Conservation (phyloP, 2,329 filamentous ascomycete species). For the Cladophialophora psammophila region DNA sequence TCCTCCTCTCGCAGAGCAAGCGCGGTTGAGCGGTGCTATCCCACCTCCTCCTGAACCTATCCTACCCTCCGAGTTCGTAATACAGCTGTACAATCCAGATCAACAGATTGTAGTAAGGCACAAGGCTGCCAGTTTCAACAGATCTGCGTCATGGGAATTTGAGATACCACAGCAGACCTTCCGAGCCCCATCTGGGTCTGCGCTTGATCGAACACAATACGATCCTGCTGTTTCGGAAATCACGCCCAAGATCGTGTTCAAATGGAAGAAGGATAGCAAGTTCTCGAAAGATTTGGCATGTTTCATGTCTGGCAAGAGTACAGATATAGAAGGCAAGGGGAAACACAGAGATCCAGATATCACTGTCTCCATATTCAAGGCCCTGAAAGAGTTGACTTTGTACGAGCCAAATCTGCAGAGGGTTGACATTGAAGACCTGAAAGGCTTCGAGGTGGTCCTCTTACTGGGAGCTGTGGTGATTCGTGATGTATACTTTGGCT, state of each 20-base stretch:
- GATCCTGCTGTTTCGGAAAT: constrained; percentile 63
- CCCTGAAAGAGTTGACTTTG: constrained; percentile 78
- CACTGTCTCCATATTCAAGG: constrained; percentile 85
- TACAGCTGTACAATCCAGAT: constrained; percentile 94
- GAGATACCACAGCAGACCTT: constrained; percentile 89
- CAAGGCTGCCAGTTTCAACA: constrained; percentile 79
- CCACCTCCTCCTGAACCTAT: constrained; percentile 72
- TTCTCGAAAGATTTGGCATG: constrained; percentile 88
- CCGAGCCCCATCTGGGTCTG: constrained; percentile 76
- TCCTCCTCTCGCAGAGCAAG: constrained; percentile 79
- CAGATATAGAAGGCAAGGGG: constrained; percentile 69
- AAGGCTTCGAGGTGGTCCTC: constrained; percentile 86
- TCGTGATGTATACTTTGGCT: constrained; percentile 67
- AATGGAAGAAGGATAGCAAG: constrained; percentile 87
- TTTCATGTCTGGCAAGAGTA: constrained; percentile 79
- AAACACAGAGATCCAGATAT: constrained; percentile 94
- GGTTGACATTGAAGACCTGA: constrained; percentile 91
- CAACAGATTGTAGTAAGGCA: constrained; percentile 74
- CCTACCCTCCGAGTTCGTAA: constrained; percentile 77
- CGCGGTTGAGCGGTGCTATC: constrained; percentile 72
- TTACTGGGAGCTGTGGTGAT: constrained; percentile 67
- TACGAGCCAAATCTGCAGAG: constrained; percentile 92
- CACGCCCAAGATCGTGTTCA: constrained; percentile 80
- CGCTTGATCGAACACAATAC: constrained; percentile 74
- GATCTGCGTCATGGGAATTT: constrained; percentile 85